Conservation (phyloP, 73 alveolate species). For the Paramecium tetraurelia region DNA sequence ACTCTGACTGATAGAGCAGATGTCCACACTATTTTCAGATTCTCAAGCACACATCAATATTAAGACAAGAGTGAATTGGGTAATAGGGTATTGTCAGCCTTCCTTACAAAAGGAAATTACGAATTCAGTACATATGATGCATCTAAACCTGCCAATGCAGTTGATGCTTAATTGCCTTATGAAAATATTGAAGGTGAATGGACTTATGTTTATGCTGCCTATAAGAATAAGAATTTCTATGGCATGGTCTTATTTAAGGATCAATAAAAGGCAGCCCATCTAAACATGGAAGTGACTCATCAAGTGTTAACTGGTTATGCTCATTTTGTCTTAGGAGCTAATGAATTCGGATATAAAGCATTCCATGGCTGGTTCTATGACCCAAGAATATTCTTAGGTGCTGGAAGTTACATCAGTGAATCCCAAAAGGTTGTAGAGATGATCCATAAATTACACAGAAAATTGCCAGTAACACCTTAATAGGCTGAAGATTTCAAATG, state of each 20-base stretch:
- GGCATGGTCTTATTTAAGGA: slow-evolving; percentile 25
- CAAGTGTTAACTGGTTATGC: slow-evolving; percentile 26
- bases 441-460: neutral
- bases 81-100: slow-evolving; percentile 33
- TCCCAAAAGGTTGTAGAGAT: neutral
- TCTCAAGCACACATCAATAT: neutral
- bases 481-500: slow-evolving; percentile 40
- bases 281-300: neutral
- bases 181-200: slow-evolving; percentile 15
- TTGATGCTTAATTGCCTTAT: slow-evolving; percentile 32
- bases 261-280: slow-evolving; percentile 1
- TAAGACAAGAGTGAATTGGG: slow-evolving; percentile 26
- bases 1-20: slow-evolving; percentile 23
- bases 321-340: neutral
- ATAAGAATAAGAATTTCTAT: slow-evolving; percentile 3
- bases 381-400: slow-evolving; percentile 34
- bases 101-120: neutral
- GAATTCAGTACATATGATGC: slow-evolving; percentile 43
- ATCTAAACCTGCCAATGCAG: neutral
- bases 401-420: neutral
- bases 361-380: slow-evolving; percentile 44
- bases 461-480: neutral
- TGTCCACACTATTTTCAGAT: slow-evolving; percentile 40
- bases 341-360: slow-evolving; percentile 10
- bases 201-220: slow-evolving; percentile 28